Conservation (phyloP, 2,329 filamentous ascomycete genomes). For the Colletotrichum chlorophyti region DNA sequence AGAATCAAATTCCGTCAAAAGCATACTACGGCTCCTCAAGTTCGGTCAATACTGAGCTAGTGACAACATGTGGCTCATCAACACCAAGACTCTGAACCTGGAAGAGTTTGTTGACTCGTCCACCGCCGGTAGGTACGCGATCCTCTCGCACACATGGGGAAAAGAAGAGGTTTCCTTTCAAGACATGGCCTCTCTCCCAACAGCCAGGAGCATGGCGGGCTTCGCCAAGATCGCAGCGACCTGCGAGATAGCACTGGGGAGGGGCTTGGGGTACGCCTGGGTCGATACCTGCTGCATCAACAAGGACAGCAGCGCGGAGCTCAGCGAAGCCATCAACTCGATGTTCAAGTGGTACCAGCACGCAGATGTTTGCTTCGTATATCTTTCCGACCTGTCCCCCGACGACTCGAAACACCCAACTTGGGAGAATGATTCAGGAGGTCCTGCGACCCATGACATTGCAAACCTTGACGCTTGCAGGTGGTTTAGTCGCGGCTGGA, state of each 20-base stretch:
- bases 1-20: too few relatives aligned
- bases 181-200: constrained; percentile 12
- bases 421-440: neutral
- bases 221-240: constrained; percentile 21
- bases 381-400: constrained; percentile 28
- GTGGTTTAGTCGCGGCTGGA: constrained; percentile 34
- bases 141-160: constrained; percentile 37
- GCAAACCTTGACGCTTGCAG: neutral
- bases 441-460: neutral
- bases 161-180: constrained; percentile 33
- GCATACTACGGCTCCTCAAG: too few relatives aligned
- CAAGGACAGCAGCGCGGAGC: constrained; percentile 34
- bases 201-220: constrained; percentile 1
- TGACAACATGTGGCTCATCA: constrained; percentile 29
- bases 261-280: constrained; percentile 30
- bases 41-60: neutral
- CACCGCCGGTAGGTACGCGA: constrained; percentile 32
- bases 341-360: constrained; percentile 33
- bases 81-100: constrained; percentile 22
- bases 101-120: constrained; percentile 28
- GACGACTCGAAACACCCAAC: too few relatives aligned
- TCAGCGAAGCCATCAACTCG: constrained; percentile 33
- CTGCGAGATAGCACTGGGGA: constrained; percentile 12
- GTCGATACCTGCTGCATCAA: constrained; percentile 37
- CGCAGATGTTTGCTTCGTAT: constrained; percentile 30